Percentiles rank a stretch among this genome's conserved stretches.
Evolutionary conservation across 2,329 filamentous ascomycete species (phyloP).

Genomic region (Xylariaceae sp.): DNA sequence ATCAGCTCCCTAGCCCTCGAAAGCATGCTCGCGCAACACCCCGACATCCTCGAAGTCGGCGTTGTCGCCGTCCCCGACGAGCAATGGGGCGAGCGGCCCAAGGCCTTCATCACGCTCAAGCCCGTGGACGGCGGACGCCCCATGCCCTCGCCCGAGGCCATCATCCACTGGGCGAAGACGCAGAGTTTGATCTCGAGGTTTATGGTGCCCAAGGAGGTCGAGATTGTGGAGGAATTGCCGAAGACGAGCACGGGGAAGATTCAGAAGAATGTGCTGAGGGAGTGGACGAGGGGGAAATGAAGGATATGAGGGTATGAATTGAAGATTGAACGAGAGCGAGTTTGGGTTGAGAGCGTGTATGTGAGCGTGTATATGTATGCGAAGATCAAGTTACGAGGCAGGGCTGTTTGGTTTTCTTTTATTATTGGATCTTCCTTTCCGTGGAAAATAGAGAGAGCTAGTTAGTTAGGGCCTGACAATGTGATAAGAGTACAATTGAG

Average conservation of each 20-base stretch:
- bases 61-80: constrained; percentile 83
- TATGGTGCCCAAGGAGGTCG: constrained; percentile 71
- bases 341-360: neutral
- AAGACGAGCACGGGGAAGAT: constrained; percentile 98
- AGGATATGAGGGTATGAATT: neutral
- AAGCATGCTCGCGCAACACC: constrained; percentile 81
- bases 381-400: neutral
- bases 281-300: constrained; percentile 62
- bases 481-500: too few relatives aligned
- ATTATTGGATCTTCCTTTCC: neutral
- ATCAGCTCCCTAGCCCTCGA: constrained; percentile 93
- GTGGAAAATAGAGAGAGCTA: neutral
- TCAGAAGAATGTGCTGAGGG: constrained; percentile 85
- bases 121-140: constrained; percentile 43
- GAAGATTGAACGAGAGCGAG: neutral
- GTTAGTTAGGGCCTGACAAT: too few relatives aligned
- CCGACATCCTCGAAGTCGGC: constrained; percentile 82
- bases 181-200: constrained; percentile 80
- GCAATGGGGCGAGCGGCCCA: constrained; percentile 94
- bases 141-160: constrained; percentile 54
- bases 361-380: neutral
- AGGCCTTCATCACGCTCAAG: constrained; percentile 84
- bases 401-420: neutral
- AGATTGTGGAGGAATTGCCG: constrained; percentile 80
- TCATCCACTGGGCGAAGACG: constrained; percentile 82